Conservation (phyloP, 768 basidiomycete species). For the Pilatotrama ljubarskyi region DNA sequence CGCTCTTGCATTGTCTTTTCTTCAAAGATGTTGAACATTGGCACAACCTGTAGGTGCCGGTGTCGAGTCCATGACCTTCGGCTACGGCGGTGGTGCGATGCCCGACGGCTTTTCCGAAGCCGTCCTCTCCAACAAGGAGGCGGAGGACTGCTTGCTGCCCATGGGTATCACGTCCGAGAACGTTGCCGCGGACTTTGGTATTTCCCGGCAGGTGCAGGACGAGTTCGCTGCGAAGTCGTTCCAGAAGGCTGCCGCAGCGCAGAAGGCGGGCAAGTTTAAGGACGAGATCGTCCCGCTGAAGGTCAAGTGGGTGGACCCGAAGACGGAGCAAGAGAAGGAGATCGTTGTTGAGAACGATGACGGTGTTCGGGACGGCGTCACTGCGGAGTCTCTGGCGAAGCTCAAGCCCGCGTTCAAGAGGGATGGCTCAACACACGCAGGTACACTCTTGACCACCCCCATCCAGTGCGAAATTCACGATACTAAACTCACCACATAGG, state of each 20-base stretch:
- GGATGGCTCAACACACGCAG: constrained; percentile 77
- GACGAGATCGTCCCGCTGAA: constrained; percentile 83
- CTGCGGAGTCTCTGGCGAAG: constrained; percentile 72
- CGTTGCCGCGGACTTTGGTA: constrained; percentile 74
- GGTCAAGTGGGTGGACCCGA: constrained; percentile 68
- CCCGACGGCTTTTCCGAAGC: constrained; percentile 63
- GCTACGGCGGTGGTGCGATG: constrained; percentile 60
- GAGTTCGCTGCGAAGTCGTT: constrained; percentile 82
- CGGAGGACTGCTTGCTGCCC: constrained; percentile 80
- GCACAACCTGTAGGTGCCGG: constrained; percentile 60
- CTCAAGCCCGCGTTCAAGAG: constrained; percentile 85
- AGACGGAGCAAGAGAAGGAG: constrained; percentile 65
- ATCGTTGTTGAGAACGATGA: constrained; percentile 80
- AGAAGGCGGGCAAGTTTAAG: constrained; percentile 79
- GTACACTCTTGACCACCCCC: constrained; percentile 26
- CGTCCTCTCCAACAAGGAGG: constrained; percentile 63
- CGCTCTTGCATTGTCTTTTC: not conserved
- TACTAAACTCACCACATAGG: constrained; percentile 35
- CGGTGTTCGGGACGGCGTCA: constrained; percentile 84
- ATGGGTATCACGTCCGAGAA: constrained; percentile 98
- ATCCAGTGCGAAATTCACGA: not conserved
- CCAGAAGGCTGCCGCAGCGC: constrained; percentile 79
- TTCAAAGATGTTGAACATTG: not conserved
- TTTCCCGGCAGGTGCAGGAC: constrained; percentile 80
- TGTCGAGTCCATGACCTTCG: constrained; percentile 88